Percentiles rank a stretch among this genome's conserved stretches.
phyloP scores from a whole-genome alignment of 345 rosid genomes.

The Citrus mangshanensis region DNA sequence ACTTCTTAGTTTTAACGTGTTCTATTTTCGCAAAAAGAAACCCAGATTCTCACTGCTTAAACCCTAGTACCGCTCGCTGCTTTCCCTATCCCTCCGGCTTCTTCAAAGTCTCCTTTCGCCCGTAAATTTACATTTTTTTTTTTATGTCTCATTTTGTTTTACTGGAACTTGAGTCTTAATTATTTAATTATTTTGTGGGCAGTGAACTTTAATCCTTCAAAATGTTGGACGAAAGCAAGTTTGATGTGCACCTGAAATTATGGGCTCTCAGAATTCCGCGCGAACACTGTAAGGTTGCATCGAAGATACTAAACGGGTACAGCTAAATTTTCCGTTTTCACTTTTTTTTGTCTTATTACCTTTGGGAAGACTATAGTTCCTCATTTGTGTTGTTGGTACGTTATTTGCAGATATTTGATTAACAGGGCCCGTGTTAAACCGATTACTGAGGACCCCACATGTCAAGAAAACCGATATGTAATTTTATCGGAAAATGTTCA shows the following conservation, averaged over 20 bases:
- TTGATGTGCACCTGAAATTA: conserved; percentile 60
- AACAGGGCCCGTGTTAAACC: conserved; percentile 83
- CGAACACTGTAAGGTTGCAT: conserved; percentile 60
- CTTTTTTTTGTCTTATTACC: too few species aligned
- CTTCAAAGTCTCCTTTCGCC: background rate
- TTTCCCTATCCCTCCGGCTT: background rate
- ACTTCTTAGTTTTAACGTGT: too few species aligned
- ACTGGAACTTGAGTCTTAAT: background rate
- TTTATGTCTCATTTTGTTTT: background rate
- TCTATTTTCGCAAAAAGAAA: background rate
- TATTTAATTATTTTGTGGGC: background rate
- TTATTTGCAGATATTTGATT: conserved; percentile 62
- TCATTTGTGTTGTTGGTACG: background rate
- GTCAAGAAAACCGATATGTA: conserved; percentile 59
- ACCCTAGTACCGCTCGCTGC: background rate
- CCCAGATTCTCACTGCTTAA: background rate
- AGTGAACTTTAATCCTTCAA: background rate
- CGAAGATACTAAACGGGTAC: conserved; percentile 74
- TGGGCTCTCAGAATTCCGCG: conserved; percentile 90
- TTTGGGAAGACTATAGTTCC: background rate
- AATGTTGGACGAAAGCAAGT: conserved; percentile 75
- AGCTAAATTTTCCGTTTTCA: background rate
- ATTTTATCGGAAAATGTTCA: conserved; percentile 68
- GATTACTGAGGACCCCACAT: conserved; percentile 65
- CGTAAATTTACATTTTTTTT: background rate